Percentiles rank a stretch among this genome's conserved stretches.
Evolutionary conservation across 805 yeast species (phyloP).

Genomic region (Saturnispora silvae): DNA sequence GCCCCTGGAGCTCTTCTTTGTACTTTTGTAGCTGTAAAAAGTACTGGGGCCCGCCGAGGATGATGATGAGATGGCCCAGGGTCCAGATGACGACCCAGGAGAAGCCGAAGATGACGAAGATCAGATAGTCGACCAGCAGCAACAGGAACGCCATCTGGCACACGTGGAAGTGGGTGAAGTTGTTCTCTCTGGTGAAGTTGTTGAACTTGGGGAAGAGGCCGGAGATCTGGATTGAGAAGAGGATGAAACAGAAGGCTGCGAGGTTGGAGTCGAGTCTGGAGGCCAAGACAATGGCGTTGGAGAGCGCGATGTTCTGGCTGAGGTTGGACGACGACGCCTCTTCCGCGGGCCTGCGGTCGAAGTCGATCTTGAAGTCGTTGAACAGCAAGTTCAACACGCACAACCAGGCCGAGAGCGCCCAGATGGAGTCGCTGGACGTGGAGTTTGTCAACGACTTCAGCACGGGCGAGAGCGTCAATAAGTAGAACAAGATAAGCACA

Average conservation of each 20-base stretch:
- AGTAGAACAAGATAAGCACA: conserved; percentile 52
- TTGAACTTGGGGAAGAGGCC: conserved; percentile 67
- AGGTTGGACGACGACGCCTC: conserved; percentile 42
- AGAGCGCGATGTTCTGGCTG: conserved; percentile 72
- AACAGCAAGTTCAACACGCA: conserved; percentile 56
- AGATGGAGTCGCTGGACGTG: conserved; percentile 86
- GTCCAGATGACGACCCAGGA: conserved; percentile 41
- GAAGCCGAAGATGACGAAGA: conserved; percentile 30
- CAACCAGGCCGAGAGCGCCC: conserved; percentile 83
- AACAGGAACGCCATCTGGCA: conserved; percentile 23
- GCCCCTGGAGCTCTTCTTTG: conserved; percentile 81
- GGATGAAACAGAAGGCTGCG: conserved; percentile 73
- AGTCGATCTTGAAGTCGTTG: conserved; percentile 55
- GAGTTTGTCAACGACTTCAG: conserved; percentile 79
- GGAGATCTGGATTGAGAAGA: conserved; percentile 59
- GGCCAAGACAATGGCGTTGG: conserved; percentile 82
- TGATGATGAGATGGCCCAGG: conserved; percentile 34
- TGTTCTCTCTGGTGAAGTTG: conserved; percentile 40
- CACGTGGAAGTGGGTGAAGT: conserved; percentile 24
- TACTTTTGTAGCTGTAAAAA: conserved; percentile 64
- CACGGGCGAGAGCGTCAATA: conserved; percentile 80
- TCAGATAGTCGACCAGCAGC: conserved; percentile 24
- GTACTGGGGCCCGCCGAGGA: conserved; percentile 56
- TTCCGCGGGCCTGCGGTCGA: conserved; percentile 13
- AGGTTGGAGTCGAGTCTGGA: conserved; percentile 70